Conservation (phyloP, 1,284 basidiomycete genomes). For the Omphalotus olearius region DNA sequence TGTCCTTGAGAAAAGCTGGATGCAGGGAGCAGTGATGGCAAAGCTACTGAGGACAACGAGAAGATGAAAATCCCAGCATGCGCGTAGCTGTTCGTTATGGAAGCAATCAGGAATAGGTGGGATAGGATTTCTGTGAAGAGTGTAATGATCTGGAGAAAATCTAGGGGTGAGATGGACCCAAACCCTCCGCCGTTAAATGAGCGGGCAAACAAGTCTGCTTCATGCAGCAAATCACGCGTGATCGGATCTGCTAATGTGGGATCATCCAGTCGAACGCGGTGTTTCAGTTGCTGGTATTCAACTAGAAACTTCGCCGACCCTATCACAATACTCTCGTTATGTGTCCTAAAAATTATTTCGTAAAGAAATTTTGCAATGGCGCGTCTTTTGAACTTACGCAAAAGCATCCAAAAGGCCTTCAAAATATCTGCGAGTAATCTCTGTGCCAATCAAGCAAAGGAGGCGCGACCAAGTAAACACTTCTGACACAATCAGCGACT, state of each 20-base stretch:
- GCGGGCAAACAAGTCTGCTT: conserved; percentile 75
- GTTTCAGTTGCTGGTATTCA: conserved; percentile 72
- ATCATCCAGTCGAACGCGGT: conserved; percentile 72
- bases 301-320: conserved; percentile 67
- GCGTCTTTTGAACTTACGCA: conserved; percentile 53
- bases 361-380: conserved; percentile 14
- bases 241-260: conserved; percentile 70
- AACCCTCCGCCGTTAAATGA: conserved; percentile 71
- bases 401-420: conserved; percentile 68
- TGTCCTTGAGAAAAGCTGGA: conserved; percentile 34
- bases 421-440: conserved; percentile 56
- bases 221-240: conserved; percentile 72
- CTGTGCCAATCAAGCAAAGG: conserved; percentile 49
- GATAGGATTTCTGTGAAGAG: conserved; percentile 66
- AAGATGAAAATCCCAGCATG: conserved; percentile 55
- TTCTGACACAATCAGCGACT: conserved; percentile 57
- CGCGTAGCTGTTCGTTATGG: conserved; percentile 57
- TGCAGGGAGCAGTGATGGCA: conserved; percentile 53
- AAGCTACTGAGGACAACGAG: conserved; percentile 51
- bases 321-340: conserved; percentile 67
- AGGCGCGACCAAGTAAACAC: conserved; percentile 64
- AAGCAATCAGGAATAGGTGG: conserved; percentile 61
- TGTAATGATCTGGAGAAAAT: conserved; percentile 70
- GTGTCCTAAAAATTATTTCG: conserved; percentile 37
- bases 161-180: conserved; percentile 70